Conservation (phyloP, 192 early-diverging fungal genomes). For the Chytriomyces confervae region DNA sequence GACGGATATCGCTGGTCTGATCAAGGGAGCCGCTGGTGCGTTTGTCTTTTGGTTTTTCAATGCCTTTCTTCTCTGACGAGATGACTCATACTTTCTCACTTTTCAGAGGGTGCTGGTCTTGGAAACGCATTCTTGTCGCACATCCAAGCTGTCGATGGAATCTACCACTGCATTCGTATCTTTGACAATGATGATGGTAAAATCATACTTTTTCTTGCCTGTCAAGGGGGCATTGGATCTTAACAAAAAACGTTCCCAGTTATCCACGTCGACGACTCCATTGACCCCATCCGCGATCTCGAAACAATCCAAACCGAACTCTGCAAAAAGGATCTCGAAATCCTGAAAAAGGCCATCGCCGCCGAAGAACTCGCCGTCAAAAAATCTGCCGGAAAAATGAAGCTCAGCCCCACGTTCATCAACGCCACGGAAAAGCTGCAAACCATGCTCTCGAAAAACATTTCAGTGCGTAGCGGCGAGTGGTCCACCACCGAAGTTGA, state of each 20-base stretch:
- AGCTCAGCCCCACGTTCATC: constrained; percentile 50
- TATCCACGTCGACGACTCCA: constrained; percentile 68
- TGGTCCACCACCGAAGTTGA: constrained; percentile 93
- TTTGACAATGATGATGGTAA: constrained; percentile 86
- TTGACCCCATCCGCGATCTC: constrained; percentile 89
- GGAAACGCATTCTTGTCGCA: constrained; percentile 95
- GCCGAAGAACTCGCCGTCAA: constrained; percentile 54
- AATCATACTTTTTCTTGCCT: constrained; percentile 67
- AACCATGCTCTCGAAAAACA: constrained; percentile 72
- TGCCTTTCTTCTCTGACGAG: neutral
- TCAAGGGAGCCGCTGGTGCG: constrained; percentile 60
- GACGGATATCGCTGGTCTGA: constrained; percentile 94
- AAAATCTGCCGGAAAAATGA: constrained; percentile 50
- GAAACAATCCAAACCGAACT: constrained; percentile 94
- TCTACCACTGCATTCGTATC: constrained; percentile 60
- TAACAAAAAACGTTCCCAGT: constrained; percentile 30
- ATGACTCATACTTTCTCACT: neutral
- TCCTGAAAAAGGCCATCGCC: constrained; percentile 64
- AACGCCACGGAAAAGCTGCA: constrained; percentile 64
- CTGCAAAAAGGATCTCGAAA: constrained; percentile 91
- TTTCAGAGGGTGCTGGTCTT: constrained; percentile 47
- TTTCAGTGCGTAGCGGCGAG: constrained; percentile 85
- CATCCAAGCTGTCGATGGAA: constrained; percentile 63
- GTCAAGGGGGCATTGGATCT: constrained; percentile 70
- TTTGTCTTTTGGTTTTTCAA: neutral